Evolutionary conservation across 2,329 filamentous ascomycete genomes (phyloP).

Genomic region (Cladosporium sp.): DNA sequence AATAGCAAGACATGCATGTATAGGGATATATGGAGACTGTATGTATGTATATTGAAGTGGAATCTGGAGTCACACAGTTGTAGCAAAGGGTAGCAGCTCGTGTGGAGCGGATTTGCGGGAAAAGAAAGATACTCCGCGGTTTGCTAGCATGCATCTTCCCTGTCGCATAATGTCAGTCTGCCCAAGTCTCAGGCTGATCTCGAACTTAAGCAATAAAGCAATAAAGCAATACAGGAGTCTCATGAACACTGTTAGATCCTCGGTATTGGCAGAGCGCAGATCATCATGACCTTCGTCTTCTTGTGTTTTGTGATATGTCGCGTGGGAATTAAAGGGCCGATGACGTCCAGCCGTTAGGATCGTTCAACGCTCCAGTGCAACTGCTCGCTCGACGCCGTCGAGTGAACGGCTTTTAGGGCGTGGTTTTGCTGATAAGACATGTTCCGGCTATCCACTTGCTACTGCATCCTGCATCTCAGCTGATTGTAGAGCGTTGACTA

Average conservation of each 20-base stretch:
- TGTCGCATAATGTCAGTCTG: neutral
- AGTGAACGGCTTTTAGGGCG: slow-evolving; percentile 18
- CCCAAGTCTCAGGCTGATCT: neutral
- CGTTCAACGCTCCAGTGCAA: slow-evolving; percentile 3
- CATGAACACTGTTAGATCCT: neutral
- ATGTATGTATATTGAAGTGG: neutral
- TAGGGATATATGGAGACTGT: slow-evolving; percentile 14
- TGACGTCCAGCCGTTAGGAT: slow-evolving; percentile 19
- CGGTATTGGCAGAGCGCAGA: neutral
- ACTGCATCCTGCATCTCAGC: neutral
- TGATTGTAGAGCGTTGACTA: neutral
- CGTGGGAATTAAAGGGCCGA: slow-evolving; percentile 17
- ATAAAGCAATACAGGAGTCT: neutral
- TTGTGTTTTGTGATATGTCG: neutral
- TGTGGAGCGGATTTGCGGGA: slow-evolving; percentile 11
- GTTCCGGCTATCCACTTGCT: neutral
- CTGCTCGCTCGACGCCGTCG: slow-evolving; percentile 11
- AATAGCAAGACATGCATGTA: neutral
- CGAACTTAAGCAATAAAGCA: neutral
- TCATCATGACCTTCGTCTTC: neutral
- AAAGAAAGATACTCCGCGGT: slow-evolving; percentile 2
- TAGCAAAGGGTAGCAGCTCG: slow-evolving; percentile 14
- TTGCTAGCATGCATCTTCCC: slow-evolving; percentile 1
- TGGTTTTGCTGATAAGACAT: slow-evolving; percentile 17
- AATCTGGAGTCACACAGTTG: slow-evolving; percentile 17